Conservation (phyloP, 768 basidiomycete genomes). For the Panaeolus cyanescens region DNA sequence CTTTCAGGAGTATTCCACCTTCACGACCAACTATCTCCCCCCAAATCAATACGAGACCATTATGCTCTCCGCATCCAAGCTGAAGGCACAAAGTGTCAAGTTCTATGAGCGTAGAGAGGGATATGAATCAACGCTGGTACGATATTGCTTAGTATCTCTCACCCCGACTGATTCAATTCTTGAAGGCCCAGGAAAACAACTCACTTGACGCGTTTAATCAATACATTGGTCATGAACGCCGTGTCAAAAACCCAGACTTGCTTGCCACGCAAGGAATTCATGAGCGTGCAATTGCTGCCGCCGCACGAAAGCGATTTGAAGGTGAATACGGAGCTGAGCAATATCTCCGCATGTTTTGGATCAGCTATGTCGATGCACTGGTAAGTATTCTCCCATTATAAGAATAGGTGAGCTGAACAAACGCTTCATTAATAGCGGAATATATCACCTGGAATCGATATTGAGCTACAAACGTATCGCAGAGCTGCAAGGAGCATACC, state of each 20-base stretch:
- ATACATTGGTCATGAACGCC: constrained; percentile 66
- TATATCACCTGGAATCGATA: constrained; percentile 41
- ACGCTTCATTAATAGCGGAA: constrained; percentile 38
- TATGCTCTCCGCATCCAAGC: constrained; percentile 77
- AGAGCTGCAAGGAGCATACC: constrained; percentile 76
- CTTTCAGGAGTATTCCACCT: constrained; percentile 83
- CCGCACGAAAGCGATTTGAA: constrained; percentile 56
- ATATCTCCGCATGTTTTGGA: constrained; percentile 68
- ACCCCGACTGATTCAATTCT: not conserved
- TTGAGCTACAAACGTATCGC: constrained; percentile 43
- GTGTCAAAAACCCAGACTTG: constrained; percentile 58
- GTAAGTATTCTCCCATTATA: constrained; percentile 38
- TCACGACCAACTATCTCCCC: constrained; percentile 79
- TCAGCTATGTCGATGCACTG: constrained; percentile 68
- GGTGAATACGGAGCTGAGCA: constrained; percentile 61
- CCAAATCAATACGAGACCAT: constrained; percentile 75
- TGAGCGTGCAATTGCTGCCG: constrained; percentile 77
- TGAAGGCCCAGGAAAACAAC: constrained; percentile 34
- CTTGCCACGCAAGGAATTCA: constrained; percentile 60
- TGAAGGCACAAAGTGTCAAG: constrained; percentile 59
- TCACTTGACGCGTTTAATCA: constrained; percentile 64
- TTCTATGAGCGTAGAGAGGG: constrained; percentile 65
- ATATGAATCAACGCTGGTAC: constrained; percentile 62
- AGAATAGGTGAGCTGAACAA: not conserved
- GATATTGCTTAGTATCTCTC: constrained; percentile 13